A percentile compares a stretch with the other conserved stretches of the same genome.
Conservation (phyloP, 208 protist genomes). For the Trypanosoma rangeli region DNA sequence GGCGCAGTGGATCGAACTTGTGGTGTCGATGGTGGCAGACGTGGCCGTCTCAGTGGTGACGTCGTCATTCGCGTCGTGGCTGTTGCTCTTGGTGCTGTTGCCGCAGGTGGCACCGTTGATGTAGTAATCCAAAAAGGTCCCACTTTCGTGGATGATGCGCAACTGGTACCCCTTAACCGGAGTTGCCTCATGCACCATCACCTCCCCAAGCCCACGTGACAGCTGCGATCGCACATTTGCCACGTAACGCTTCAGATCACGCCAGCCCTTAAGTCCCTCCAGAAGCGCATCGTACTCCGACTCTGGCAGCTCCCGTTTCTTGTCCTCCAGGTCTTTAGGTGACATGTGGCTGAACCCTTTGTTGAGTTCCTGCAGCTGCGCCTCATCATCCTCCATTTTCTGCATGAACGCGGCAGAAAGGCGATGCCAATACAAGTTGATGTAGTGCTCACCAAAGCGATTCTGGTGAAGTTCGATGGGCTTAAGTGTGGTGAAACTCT, state of each 20-base stretch:
- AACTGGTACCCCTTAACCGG: slow-evolving; percentile 75
- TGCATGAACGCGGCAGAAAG: slow-evolving; percentile 23
- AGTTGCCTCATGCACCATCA: slow-evolving; percentile 47
- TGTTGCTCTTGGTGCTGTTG: not conserved
- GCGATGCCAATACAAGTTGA: slow-evolving; percentile 90
- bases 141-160: slow-evolving; percentile 75
- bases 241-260: slow-evolving; percentile 41
- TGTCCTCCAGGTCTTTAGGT: slow-evolving; percentile 58
- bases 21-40: not conserved
- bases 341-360: slow-evolving; percentile 29
- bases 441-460: slow-evolving; percentile 91
- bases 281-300: slow-evolving; percentile 53
- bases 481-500: slow-evolving; percentile 55
- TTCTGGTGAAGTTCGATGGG: slow-evolving; percentile 73
- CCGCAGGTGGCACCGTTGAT: slow-evolving; percentile 16
- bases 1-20: slow-evolving; percentile 6
- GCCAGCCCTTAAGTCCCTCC: slow-evolving; percentile 38
- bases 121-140: slow-evolving; percentile 49
- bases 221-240: slow-evolving; percentile 30
- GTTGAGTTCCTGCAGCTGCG: slow-evolving; percentile 55
- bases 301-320: slow-evolving; percentile 34
- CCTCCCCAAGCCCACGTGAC: slow-evolving; percentile 50
- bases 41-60: slow-evolving; percentile 8
- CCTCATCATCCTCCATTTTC: slow-evolving; percentile 33
- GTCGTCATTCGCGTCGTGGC: not conserved